These are phyloP conservation scores for Fagopyrum homotropicum DNA, from an alignment of 148 eudicot species.

Conservation along the genomic window DNA sequence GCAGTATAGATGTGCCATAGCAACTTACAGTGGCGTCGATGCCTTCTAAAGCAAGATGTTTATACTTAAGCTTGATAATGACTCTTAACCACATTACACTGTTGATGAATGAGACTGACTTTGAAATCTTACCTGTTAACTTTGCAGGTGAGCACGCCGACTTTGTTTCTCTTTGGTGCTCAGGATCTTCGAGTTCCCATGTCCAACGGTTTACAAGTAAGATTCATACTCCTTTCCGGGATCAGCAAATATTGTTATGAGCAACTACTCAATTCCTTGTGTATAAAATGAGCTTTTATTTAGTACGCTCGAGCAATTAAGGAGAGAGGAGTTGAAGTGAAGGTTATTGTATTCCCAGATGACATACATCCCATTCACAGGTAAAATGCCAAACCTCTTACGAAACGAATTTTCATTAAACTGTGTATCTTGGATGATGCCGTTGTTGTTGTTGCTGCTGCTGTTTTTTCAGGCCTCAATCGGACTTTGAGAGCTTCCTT, in stretches of 20 bases:
- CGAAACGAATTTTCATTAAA: not conserved
- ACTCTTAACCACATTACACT: not conserved
- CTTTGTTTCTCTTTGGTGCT: conserved; percentile 72
- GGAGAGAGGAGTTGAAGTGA: conserved; percentile 74
- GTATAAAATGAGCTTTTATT: conserved; percentile 2
- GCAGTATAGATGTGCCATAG: not conserved
- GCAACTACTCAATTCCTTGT: not conserved
- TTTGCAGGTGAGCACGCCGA: conserved; percentile 86
- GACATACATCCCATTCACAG: conserved; percentile 61
- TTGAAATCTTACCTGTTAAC: not conserved
- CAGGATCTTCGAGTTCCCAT: conserved; percentile 86
- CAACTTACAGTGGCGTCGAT: not conserved
- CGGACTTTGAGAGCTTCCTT: conserved; percentile 84
- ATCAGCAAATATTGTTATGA: not conserved
- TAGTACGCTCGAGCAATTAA: conserved; percentile 75
- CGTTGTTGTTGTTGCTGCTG: not conserved
- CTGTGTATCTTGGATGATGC: not conserved
- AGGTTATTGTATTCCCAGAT: conserved; percentile 68
- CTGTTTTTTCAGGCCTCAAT: conserved; percentile 64
- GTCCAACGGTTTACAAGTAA: conserved; percentile 77
- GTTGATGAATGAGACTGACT: not conserved
- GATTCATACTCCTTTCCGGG: conserved; percentile 10
- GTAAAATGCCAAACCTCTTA: conserved; percentile 30
- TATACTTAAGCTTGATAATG: not conserved
- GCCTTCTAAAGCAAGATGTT: not conserved